phyloP scores from a whole-genome alignment of 2,329 filamentous ascomycete genomes.

The Dothidotthia symphoricarpi region DNA sequence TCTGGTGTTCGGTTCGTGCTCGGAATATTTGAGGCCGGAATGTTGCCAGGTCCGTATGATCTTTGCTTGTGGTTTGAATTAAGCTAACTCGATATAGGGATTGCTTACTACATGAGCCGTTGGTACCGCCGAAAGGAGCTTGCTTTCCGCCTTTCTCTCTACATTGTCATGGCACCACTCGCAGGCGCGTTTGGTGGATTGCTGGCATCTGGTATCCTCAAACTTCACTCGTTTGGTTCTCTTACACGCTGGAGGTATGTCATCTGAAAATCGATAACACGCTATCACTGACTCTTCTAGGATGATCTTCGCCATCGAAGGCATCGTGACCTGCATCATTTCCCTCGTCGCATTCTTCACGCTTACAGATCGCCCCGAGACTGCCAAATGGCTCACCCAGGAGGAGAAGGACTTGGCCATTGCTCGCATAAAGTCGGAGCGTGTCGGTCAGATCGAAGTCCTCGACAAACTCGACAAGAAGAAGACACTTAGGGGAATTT shows the following conservation, averaged over 20 bases:
- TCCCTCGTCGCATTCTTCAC: slow-evolving; percentile 62
- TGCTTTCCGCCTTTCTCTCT: slow-evolving; percentile 64
- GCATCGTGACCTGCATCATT: slow-evolving; percentile 60
- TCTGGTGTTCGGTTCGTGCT: slow-evolving; percentile 66
- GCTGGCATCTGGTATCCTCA: slow-evolving; percentile 61
- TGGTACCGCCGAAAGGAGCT: slow-evolving; percentile 72
- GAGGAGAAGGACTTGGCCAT: slow-evolving; percentile 67
- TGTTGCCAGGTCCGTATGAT: slow-evolving; percentile 56
- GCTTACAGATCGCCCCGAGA: slow-evolving; percentile 67
- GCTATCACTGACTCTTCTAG: slow-evolving; percentile 21
- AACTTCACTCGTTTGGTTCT: slow-evolving; percentile 57
- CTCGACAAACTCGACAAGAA: slow-evolving; percentile 61
- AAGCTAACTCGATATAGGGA: slow-evolving; percentile 42
- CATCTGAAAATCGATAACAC: too few species aligned
- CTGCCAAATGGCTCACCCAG: slow-evolving; percentile 63
- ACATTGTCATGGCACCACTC: slow-evolving; percentile 68
- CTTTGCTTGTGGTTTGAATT: not conserved
- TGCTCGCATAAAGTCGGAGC: slow-evolving; percentile 67
- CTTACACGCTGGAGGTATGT: slow-evolving; percentile 53
- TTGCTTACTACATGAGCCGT: slow-evolving; percentile 69
- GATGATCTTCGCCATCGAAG: slow-evolving; percentile 73
- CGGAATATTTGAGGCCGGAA: slow-evolving; percentile 67
- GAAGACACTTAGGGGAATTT: slow-evolving; percentile 62
- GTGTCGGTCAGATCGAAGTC: slow-evolving; percentile 60
- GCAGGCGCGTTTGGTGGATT: slow-evolving; percentile 71